Conservation (phyloP, 2,329 filamentous ascomycete genomes). For the Akanthomyces uredinophilus region DNA sequence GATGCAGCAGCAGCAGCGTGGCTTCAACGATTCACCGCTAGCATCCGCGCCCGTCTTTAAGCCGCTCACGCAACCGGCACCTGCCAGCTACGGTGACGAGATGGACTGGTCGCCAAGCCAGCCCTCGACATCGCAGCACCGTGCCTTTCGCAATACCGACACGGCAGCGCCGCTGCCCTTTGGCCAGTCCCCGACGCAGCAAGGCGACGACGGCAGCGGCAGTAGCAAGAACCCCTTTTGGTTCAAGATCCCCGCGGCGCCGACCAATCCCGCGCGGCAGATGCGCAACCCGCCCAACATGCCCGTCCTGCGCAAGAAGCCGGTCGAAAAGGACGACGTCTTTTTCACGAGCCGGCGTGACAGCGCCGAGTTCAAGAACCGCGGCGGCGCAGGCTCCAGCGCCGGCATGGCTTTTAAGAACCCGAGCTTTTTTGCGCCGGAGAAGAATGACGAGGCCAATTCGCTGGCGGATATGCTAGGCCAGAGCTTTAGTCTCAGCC, state of each 20-base stretch:
- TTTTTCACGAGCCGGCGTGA: conserved; percentile 41
- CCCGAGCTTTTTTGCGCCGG: conserved; percentile 54
- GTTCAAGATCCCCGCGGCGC: conserved; percentile 65
- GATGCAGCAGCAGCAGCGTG: conserved; percentile 18
- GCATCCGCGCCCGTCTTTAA: conserved; percentile 10
- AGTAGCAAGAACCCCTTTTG: conserved; percentile 53
- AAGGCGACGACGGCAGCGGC: conserved; percentile 27
- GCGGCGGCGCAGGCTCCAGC: not conserved
- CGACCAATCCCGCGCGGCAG: conserved; percentile 58
- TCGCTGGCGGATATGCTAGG: conserved; percentile 40
- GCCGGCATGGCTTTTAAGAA: conserved; percentile 47
- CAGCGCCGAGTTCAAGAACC: conserved; percentile 12
- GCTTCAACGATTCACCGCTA: not conserved
- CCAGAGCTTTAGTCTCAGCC: conserved; percentile 38
- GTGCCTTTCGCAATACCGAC: conserved; percentile 44
- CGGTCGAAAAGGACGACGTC: conserved; percentile 40
- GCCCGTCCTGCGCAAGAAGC: conserved; percentile 45
- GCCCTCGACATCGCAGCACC: conserved; percentile 37
- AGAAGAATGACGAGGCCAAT: conserved; percentile 37
- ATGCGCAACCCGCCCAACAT: conserved; percentile 57
- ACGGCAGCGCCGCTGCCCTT: conserved; percentile 37
- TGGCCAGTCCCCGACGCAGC: conserved; percentile 37
- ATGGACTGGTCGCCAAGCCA: conserved; percentile 72
- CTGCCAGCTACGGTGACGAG: conserved; percentile 43
- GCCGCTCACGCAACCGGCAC: conserved; percentile 16